Base-by-base conservation (phyloP, 345 rosid genomes). In the Ricinus communis region DNA sequence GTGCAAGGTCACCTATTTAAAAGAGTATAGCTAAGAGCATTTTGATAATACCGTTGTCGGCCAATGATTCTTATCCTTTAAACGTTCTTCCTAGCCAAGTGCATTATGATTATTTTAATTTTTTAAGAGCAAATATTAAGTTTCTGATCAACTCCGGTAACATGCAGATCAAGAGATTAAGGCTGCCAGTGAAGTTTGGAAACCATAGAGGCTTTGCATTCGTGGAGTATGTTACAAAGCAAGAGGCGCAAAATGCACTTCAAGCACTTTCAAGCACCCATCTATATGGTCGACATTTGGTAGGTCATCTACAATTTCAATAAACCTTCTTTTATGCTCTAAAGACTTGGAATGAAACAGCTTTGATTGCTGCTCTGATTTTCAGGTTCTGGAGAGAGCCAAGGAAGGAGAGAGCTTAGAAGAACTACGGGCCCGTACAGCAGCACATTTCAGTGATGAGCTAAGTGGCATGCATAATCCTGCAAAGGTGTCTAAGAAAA, bases 391-490 rank as follows among this genome's bases (percentile, higher is more conserved):
- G 47, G 96, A 90, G 79, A 87, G 94, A 79, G 98, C 96, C 0
- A 89, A 93, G 60, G 97, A 95, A 84, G 94, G 94, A n/a, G 89
- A 84, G 84, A 91, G 83, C 79, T 74, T 92, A 83, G 96, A 92
- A 81, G 92, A 87, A 57, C 75, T 85, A 67, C 79, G 97, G 18
- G 83, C 83, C 63, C 85, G 97, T 74, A 90, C 93, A 21, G 89
- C 91, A 49, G 91, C 93, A 15, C 92, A 89, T 70, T 90, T 88
- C 79, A 81, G 83, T 4, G 85, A 90, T 22, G 81, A 86, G 75
- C 82, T 82, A 59, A 80, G 66, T 47, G 82, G 83, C 33, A 79
- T 69, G 41, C 84, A 79, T 52, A 80, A 80, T 68, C 56, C 83
- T 21, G 46, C 77, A 6, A 85, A 82, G 71, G 70, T 79, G 62